Base-by-base conservation (phyloP, 2,329 filamentous ascomycete species). In the Aspergillus neotritici region DNA sequence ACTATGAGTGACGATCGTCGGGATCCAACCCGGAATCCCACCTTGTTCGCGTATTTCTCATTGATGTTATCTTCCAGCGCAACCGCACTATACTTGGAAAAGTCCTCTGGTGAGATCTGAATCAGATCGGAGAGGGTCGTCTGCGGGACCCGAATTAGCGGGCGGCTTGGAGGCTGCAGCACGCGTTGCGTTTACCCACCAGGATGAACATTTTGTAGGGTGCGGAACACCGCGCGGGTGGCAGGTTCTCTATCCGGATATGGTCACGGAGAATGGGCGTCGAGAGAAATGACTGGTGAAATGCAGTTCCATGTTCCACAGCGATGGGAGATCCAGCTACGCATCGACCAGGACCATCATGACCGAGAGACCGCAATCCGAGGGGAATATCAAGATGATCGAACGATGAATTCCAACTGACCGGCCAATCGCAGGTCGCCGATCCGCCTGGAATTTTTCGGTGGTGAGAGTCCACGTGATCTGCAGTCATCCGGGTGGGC, bases 1-100 rank as follows among this genome's bases (percentile, higher is more conserved):
- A 12, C 11, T 13, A 21, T 13, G 11, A 21, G 30, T 16, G 21
- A 29, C 21, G 30, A 28, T 16, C 7, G 30, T 14, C 4, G 12
- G 4, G 15, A 37, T 15, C 10, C 21, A 8, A 29, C 17, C 12
- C 47, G 25, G 10, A 15, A 13, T 33, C 53, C 31, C 40, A 87
- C 84, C 69, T 91, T 93, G 71, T 98, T 96, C 47, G 91, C 83
- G 67, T 96, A 98, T 70, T 98, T 98, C 51, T 83, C 78, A 65
- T 98, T 97, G 70, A 98, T 93, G 58, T 93, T 93, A 71, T 98
- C 90, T 68, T 96, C 89, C 51, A 98, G 87, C 1, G 89, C 88
- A 50, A 89, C 79, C 28, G 81, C 78, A 60, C 87, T 94, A 52
- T 69, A 67, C 67, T 93, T 93, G 48, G 82, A 78, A 62, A 97